These are phyloP conservation scores for Dioscorea alata DNA, from an alignment of 106 monocot genomes.

Conservation along the genomic window DNA sequence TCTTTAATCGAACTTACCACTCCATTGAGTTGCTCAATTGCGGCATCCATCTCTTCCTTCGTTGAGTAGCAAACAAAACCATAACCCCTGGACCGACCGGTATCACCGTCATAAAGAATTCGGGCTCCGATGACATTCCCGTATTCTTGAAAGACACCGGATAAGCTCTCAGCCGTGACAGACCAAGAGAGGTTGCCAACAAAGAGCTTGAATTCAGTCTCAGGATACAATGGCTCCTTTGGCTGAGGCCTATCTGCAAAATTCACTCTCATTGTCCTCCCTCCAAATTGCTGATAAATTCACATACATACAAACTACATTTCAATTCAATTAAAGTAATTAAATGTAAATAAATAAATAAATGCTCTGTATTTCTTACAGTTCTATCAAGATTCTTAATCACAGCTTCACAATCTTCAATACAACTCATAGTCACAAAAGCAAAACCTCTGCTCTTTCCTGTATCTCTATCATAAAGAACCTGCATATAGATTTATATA, in stretches of 20 bases:
- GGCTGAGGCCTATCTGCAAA: conserved; percentile 79
- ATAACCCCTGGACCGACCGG: conserved; percentile 77
- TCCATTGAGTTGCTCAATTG: conserved; percentile 62
- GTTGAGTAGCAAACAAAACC: conserved; percentile 81
- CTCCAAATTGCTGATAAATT: conserved; percentile 69
- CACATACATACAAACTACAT: not conserved
- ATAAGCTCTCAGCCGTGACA: conserved; percentile 64
- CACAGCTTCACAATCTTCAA: conserved; percentile 75
- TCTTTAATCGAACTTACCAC: conserved; percentile 20
- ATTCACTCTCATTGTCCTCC: conserved; percentile 74
- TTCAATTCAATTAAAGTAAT: not conserved
- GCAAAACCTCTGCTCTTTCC: conserved; percentile 96
- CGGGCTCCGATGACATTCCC: conserved; percentile 79
- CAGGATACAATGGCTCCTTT: conserved; percentile 65
- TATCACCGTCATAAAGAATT: conserved; percentile 83
- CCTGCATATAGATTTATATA: conserved; percentile 31
- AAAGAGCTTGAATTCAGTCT: conserved; percentile 87
- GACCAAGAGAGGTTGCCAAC: conserved; percentile 92
- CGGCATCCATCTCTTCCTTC: conserved; percentile 85
- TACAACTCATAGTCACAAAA: conserved; percentile 75
- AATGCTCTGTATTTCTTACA: conserved; percentile 16
- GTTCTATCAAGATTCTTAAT: conserved; percentile 82
- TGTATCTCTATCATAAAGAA: conserved; percentile 72
- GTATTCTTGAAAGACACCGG: conserved; percentile 47
- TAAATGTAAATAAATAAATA: too few relatives aligned